Evolutionary conservation across 2,329 filamentous ascomycete species (phyloP).

Genomic region (Paradendryphiella salina): DNA sequence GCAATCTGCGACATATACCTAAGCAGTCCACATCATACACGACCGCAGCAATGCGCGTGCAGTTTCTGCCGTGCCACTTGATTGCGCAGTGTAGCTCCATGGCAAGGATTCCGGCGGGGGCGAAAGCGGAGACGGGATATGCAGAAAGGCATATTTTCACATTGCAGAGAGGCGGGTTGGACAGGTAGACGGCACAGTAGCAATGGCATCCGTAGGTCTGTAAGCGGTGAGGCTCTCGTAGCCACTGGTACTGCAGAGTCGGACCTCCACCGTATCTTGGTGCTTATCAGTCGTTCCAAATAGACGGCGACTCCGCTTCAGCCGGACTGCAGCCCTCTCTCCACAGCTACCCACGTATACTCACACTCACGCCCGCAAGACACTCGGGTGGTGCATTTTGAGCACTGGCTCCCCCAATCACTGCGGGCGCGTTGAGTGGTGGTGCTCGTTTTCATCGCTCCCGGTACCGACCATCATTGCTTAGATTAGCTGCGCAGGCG

Average conservation of each 20-base stretch:
- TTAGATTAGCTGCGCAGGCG: conserved; percentile 2
- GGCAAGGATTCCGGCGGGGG: conserved; percentile 1
- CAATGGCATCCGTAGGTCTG: not conserved
- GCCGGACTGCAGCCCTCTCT: conserved; percentile 2
- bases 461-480: conserved; percentile 5
- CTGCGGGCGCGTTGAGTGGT: conserved; percentile 3
- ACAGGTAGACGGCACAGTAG: conserved; percentile 3
- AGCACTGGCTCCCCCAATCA: conserved; percentile 4
- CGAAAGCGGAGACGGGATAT: not conserved
- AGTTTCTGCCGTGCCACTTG: conserved; percentile 15
- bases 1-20: not conserved
- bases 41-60: too few relatives aligned
- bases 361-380: too few relatives aligned
- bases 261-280: not conserved
- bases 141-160: too few relatives aligned
- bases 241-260: conserved; percentile 3
- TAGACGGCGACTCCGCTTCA: conserved; percentile 20
- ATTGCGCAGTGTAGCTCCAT: conserved; percentile 10
- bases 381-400: conserved; percentile 14
- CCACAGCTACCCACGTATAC: not conserved
- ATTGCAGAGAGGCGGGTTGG: not conserved
- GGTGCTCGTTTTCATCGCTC: conserved; percentile 3
- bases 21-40: too few relatives aligned
- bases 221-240: conserved; percentile 11
- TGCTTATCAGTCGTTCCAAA: conserved; percentile 18